Evolutionary conservation across 352 stramenopile species (phyloP).

Genomic region (Globisporangium alternatum): DNA sequence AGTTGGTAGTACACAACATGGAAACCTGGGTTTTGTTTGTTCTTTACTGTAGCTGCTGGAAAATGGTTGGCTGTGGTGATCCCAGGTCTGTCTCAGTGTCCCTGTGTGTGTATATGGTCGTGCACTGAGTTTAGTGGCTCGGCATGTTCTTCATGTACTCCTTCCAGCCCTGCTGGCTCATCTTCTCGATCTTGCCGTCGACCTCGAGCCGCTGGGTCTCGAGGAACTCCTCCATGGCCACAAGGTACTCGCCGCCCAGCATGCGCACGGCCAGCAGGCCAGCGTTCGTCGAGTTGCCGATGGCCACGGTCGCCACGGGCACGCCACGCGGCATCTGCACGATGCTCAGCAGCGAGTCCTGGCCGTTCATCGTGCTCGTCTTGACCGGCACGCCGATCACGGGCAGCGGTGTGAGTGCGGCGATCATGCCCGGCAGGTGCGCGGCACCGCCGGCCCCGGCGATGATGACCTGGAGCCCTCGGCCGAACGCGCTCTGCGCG

Average conservation of each 20-base stretch:
- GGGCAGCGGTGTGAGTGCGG: constrained; percentile 77
- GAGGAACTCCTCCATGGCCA: constrained; percentile 93
- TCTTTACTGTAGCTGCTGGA: neutral
- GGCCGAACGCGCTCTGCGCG: constrained; percentile 82
- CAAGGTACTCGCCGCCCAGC: constrained; percentile 79
- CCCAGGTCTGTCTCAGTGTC: neutral
- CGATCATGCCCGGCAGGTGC: constrained; percentile 96
- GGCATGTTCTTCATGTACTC: constrained; percentile 85
- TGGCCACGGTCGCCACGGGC: constrained; percentile 97
- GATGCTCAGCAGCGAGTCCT: constrained; percentile 98
- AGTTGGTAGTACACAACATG: neutral
- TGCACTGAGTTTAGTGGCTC: constrained; percentile 26
- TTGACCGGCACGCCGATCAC: constrained; percentile 98
- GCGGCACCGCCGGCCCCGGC: constrained; percentile 96
- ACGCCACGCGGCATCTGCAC: constrained; percentile 99
- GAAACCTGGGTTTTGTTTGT: neutral
- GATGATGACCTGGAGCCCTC: constrained; percentile 93
- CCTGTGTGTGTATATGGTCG: neutral
- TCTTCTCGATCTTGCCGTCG: constrained; percentile 88
- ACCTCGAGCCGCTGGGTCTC: constrained; percentile 91
- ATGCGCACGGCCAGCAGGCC: constrained; percentile 97
- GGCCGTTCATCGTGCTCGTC: constrained; percentile 95
- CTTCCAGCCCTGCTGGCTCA: constrained; percentile 89
- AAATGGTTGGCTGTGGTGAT: neutral
- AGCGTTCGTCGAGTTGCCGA: constrained; percentile 98